These are phyloP conservation scores for Suhomyces wounanorum DNA, from an alignment of 1,139 yeast genomes.

Conservation along the genomic window DNA sequence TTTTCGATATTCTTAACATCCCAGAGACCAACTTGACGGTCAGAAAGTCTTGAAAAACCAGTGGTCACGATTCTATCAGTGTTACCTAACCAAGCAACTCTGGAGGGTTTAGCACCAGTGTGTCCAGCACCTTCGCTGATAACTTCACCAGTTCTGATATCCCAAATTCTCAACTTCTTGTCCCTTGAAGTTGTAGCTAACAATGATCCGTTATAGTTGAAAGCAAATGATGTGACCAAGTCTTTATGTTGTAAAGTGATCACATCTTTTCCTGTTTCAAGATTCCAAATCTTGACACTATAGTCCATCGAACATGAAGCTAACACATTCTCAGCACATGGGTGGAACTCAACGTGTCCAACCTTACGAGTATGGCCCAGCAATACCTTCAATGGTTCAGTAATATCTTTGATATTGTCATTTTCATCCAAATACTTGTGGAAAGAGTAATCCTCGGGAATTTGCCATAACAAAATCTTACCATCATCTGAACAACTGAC, in stretches of 20 bases:
- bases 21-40: constrained; percentile 96
- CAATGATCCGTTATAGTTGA: constrained; percentile 84
- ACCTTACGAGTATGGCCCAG: constrained; percentile 91
- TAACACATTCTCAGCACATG: constrained; percentile 79
- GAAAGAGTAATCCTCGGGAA: constrained; percentile 79
- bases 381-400: constrained; percentile 65
- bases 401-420: constrained; percentile 66
- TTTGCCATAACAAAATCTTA: constrained; percentile 80
- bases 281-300: constrained; percentile 87
- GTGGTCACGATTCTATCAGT: constrained; percentile 85
- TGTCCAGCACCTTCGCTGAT: constrained; percentile 88
- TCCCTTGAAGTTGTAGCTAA: constrained; percentile 93
- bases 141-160: constrained; percentile 70
- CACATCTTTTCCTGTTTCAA: constrained; percentile 70
- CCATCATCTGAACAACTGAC: constrained; percentile 94
- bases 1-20: constrained; percentile 68
- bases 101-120: constrained; percentile 85
- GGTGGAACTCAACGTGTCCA: constrained; percentile 90
- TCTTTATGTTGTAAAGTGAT: constrained; percentile 84
- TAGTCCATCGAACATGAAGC: constrained; percentile 92
- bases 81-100: constrained; percentile 89
- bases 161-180: constrained; percentile 89
- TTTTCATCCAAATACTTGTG: constrained; percentile 59
- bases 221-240: constrained; percentile 85
- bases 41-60: constrained; percentile 92